Evolutionary conservation across 2,329 filamentous ascomycete species (phyloP).

Genomic region (Colletotrichum sp.): DNA sequence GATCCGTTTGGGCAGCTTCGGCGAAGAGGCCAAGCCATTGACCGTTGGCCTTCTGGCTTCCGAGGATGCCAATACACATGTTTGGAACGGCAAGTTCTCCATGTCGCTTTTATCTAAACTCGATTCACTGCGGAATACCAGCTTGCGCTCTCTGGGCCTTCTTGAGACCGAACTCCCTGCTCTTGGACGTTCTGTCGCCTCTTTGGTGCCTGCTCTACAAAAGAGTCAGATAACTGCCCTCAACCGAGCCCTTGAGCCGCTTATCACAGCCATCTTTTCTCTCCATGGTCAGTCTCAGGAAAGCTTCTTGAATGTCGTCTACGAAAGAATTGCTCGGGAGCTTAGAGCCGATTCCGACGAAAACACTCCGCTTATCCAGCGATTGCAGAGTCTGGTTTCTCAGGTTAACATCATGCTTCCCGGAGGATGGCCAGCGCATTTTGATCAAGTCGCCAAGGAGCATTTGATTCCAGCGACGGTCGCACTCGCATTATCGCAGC

Average conservation of each 20-base stretch:
- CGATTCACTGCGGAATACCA: slow-evolving; percentile 54
- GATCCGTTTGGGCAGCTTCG: slow-evolving; percentile 38
- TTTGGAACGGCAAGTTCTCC: slow-evolving; percentile 45
- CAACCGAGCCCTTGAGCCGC: slow-evolving; percentile 49
- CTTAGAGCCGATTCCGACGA: neutral
- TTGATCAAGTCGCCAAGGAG: slow-evolving; percentile 39
- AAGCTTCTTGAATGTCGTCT: neutral
- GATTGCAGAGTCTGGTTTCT: neutral
- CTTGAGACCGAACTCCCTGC: slow-evolving; percentile 69
- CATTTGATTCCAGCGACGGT: slow-evolving; percentile 52
- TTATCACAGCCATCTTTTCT: slow-evolving; percentile 47
- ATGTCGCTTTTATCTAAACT: slow-evolving; percentile 60
- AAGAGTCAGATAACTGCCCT: slow-evolving; percentile 55
- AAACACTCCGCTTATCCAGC: neutral
- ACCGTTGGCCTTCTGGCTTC: slow-evolving; percentile 14
- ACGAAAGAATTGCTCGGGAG: neutral
- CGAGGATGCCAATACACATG: slow-evolving; percentile 17
- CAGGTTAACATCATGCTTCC: slow-evolving; percentile 33
- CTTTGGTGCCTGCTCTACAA: slow-evolving; percentile 53
- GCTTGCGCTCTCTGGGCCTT: slow-evolving; percentile 64
- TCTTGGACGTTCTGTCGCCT: slow-evolving; percentile 59
- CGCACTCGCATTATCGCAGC: slow-evolving; percentile 42
- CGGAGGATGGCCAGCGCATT: slow-evolving; percentile 41
- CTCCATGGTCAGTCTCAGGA: slow-evolving; percentile 37
- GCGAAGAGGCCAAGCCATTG: slow-evolving; percentile 2